Base-by-base conservation (phyloP, 805 yeast species). In the Helenozyma rhizophorensis region DNA sequence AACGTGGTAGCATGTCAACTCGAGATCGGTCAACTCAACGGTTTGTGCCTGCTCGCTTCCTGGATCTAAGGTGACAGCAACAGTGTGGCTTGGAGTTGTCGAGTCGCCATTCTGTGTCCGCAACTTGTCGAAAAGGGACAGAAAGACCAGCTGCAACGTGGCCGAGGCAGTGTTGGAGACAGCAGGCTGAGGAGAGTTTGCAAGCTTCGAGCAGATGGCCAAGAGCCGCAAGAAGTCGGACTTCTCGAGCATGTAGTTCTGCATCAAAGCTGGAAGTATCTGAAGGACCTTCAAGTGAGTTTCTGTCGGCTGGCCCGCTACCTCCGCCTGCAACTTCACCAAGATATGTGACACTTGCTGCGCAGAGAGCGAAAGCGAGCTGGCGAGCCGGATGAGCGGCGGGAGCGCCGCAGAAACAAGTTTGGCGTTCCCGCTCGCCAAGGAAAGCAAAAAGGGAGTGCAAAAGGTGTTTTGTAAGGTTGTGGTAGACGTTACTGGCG, bases 111-210 rank as follows among this genome's bases (percentile, higher is more conserved):
- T 64, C 16, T 36, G 32, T 11, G 11, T 24, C 14, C 28, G 27
- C 21, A 37, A 70, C 50, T 76, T 70, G 35, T 90, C 97, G 55
- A 83, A 90, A 0, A 88, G 73, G 19, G 83, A 76, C 23, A 83
- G 76, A 27, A 88, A 71, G 26, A 93, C 60, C 54, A 93, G 97
- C 42, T 88, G 94, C 28, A 88, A 70, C 3, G 97, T 87, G 2
- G 97, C 98, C 30, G 86, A 79, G 0, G 97, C 96, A 0, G 97
- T 85, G 48, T 88, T 89, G 10, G 77, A 70, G 4, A 93, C 95
- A 46, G 85, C 84, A 0, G 83, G 76, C 4, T 80, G 72, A 46
- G 83, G 82, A 40, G 77, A 82, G 10, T 78, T 70, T 10, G 76
- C 62, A 30, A 93, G 66, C 21, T 77, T 71, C 0, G 93, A 72